These are phyloP conservation scores for Coemansia guatemalensis DNA, from an alignment of 192 early-diverging fungal genomes.

Conservation along the genomic window DNA sequence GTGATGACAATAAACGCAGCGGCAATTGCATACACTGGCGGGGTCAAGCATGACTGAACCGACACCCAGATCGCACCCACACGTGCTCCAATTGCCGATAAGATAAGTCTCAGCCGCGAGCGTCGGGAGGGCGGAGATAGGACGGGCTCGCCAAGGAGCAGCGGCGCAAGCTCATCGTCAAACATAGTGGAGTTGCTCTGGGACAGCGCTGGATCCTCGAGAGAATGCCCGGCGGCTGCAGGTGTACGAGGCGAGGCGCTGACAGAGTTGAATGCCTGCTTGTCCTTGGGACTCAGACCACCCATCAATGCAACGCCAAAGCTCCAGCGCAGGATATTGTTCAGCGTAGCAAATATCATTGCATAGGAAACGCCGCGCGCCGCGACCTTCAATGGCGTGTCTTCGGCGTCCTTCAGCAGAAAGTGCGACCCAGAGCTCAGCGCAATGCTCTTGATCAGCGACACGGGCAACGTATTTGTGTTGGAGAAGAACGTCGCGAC, in stretches of 20 bases:
- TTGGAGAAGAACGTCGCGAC: constrained; percentile 70
- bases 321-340: constrained; percentile 77
- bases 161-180: constrained; percentile 33
- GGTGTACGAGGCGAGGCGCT: constrained; percentile 29
- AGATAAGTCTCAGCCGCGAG: neutral
- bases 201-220: neutral
- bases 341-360: constrained; percentile 76
- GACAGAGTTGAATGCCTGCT: constrained; percentile 39
- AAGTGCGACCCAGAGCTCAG: constrained; percentile 49
- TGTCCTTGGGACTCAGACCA: constrained; percentile 27
- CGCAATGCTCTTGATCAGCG: constrained; percentile 63
- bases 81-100: neutral
- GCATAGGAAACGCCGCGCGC: constrained; percentile 74
- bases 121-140: constrained; percentile 1
- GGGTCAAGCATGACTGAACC: constrained; percentile 56
- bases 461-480: constrained; percentile 73
- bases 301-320: constrained; percentile 68
- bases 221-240: constrained; percentile 18
- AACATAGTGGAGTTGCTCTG: neutral
- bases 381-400: constrained; percentile 50
- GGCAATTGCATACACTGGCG: constrained; percentile 71
- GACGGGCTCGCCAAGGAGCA: constrained; percentile 34
- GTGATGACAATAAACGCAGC: constrained; percentile 66
- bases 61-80: constrained; percentile 2
- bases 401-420: constrained; percentile 45